These are phyloP conservation scores for Basidiobolus heterosporus DNA, from an alignment of 371 early-diverging fungal genomes.

Conservation along the genomic window DNA sequence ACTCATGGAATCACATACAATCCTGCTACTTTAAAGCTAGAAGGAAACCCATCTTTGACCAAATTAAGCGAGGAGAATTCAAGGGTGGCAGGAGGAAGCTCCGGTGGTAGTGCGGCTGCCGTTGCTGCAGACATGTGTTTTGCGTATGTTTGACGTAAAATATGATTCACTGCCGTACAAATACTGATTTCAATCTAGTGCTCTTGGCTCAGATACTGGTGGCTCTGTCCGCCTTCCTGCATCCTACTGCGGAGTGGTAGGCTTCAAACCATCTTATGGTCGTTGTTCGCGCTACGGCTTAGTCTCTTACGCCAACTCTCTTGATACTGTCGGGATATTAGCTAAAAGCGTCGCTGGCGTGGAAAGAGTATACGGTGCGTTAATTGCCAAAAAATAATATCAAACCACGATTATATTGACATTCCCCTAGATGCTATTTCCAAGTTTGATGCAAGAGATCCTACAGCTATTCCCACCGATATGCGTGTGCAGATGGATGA, in stretches of 20 bases:
- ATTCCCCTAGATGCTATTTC: slow-evolving; percentile 27
- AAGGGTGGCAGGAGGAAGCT: slow-evolving; percentile 75
- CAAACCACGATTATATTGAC: not conserved
- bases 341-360: slow-evolving; percentile 35
- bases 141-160: slow-evolving; percentile 60
- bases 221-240: slow-evolving; percentile 88
- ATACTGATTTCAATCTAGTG: slow-evolving; percentile 16
- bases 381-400: not conserved
- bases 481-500: no score
- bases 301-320: slow-evolving; percentile 70
- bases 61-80: slow-evolving; percentile 1
- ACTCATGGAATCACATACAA: slow-evolving; percentile 28
- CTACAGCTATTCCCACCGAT: slow-evolving; percentile 25
- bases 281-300: slow-evolving; percentile 73
- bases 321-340: slow-evolving; percentile 79
- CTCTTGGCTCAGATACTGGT: slow-evolving; percentile 86
- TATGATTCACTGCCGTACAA: no score
- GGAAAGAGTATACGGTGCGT: slow-evolving; percentile 28
- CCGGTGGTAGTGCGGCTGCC: slow-evolving; percentile 85
- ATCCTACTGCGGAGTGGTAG: slow-evolving; percentile 81
- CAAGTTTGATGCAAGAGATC: slow-evolving; percentile 35
- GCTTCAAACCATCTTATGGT: slow-evolving; percentile 88
- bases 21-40: slow-evolving; percentile 15
- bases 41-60: not conserved
- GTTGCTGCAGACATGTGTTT: slow-evolving; percentile 62